Evolutionary conservation across 139 green algal species (phyloP), one percentile per base, ranked within the genome.

Genomic region (Axilococcus clingmanii): DNA sequence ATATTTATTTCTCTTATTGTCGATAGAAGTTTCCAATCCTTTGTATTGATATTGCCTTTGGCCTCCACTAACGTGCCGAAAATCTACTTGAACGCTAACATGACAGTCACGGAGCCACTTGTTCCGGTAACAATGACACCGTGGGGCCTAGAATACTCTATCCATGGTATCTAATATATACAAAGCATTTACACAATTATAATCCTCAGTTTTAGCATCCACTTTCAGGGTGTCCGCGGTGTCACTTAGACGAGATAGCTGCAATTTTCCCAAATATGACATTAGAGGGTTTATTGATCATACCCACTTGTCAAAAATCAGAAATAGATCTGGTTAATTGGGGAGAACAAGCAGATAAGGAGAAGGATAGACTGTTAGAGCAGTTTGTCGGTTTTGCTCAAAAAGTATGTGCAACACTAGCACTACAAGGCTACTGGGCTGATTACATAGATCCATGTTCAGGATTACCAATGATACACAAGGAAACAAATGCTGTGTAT

Each of bases 401-500:
- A 33, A 45, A 11, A 2, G 74, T 96, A 12, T 92, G 80, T 25
- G 53, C 74, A 2, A 52, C 57, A 42, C 70, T 95, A 6, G 40
- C 40, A 3, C 42, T 36, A 1, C n/a, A 61, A 7, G 87, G 89
- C 0, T 58, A 90, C 65, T 98, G 88, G 83, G 74, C 74, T 7
- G 91, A 98, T 55, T 98, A 94, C 70, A 93, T 98, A 20, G 91
- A 98, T 52, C 91, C 91, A 3, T 97, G 87, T 74, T 91, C 77
- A 8, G 91, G 91, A 6, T 63, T 97, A 14, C 82, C 87, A 65
- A 94, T 94, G 85, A 65, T 94, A 3, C 71, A 94, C 53, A 76
- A 64, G 12, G 69, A 76, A 5, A 80, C 59, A 16, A 54, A 40
- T 1, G 29, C 27, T 1, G 67, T 84, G 12, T 97, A 97, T 42